Evolutionary conservation across 805 yeast genomes (phyloP), one percentile per base, ranked within the genome.

Genomic region (Vanderwaltozyma tropicalis): DNA sequence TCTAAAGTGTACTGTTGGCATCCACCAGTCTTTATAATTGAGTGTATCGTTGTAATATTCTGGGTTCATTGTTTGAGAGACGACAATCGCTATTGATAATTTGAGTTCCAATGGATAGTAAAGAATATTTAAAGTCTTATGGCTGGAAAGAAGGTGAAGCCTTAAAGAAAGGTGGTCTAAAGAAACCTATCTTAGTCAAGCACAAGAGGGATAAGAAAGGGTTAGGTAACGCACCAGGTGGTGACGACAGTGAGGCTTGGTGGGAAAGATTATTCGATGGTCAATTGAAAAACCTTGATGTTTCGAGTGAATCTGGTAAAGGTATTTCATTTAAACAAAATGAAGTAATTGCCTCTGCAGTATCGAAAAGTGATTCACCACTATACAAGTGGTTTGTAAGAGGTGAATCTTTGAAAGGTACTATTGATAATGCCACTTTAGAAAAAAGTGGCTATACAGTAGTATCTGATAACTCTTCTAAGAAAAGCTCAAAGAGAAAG

Each of bases 241-340:
- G 67, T 9, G 79, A 76, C 36, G 92, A 85, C 47, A 73, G 78
- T 13, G 95, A 84, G 46, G 80, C 85, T 32, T 89, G 98, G 98
- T 89, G 98, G 98, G 98, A 89, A 48, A 71, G 84, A 45, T 67
- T 89, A 32, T 92, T 92, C 63, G 96, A 89, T 59, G 96, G 96
- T 1, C 96, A 87, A 47, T 68, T 89, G 45, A 84, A 85, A 53
- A 72, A 76, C 8, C 57, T 92, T 35, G 86, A 83, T 41, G 84
- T 85, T 7, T 57, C 45, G 16, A 43, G 41, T 13, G 48, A 37
- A 15, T 41, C 48, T 13, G 61, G 52, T 3, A 54, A 52, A 4
- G 64, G 64, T 1, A 68, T 83, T 0, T 55, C 66, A 8, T 78
- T 83, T 48, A 66, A 66, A 19, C 82, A 75, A 44, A 74, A 69